Base-by-base conservation (phyloP, 202 grass and related monocot species). In the Panicum virgatum region DNA sequence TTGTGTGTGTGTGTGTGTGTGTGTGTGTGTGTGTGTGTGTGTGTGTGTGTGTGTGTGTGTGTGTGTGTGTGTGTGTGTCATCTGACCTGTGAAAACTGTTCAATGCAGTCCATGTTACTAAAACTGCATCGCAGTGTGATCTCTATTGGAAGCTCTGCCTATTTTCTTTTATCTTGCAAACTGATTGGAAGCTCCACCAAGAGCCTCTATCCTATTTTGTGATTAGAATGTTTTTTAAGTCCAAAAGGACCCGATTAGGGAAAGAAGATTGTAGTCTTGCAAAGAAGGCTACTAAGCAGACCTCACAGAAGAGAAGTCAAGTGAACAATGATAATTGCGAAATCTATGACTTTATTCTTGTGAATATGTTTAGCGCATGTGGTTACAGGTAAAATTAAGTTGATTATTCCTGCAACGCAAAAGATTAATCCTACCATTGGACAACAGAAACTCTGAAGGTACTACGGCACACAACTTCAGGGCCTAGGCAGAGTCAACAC, bases 371-470 rank as follows among this genome's bases (percentile, higher is more conserved):
- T 27, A 60, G 26, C 11, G 4, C 56, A 59, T 27, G 23, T 27
- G 5, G 4, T 27, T 59, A 11, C 56, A 27, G 11, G 13, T 30
- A 30, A 61, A 30, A 69, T 46, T 30, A 46, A 68, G 26, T 25
- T 6, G 66, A 46, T 69, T 27, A 27, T 45, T 12, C 67, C 43
- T 70, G 68, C 44, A 71, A 6, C 26, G 15, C 44, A 71, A 71
- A 62, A 50, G 15, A 14, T 15, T n/a, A 22, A 70, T 46, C 13
- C 22, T 45, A 69, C 4, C 11, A 23, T 11, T 5, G 23, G 56
- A 59, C 25, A 59, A 27, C 6, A 12, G 58, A 60, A 73, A 75
- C 58, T 65, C 37, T 57, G 29, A 80, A 72, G 20, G 16, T 73
- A 7, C 47, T 47, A 75, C 16, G 13, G 16, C 48, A 67, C 39